These are phyloP conservation scores for Atkinsonella hypoxylon DNA, from an alignment of 2,329 filamentous ascomycete genomes.

Conservation along the genomic window DNA sequence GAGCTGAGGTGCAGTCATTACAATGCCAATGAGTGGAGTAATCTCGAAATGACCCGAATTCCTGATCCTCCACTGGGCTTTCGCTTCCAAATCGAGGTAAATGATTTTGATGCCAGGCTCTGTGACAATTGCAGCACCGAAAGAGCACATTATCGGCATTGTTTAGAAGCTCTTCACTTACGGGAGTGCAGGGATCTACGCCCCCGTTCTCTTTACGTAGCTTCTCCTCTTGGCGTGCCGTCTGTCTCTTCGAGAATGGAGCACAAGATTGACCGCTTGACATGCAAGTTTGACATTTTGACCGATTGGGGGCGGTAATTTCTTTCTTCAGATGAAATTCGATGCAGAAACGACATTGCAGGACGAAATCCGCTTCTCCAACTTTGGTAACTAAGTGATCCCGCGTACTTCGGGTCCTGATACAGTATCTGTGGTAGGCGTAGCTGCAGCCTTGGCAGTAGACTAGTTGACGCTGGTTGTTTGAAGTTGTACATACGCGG, in stretches of 20 bases:
- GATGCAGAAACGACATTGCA: slow-evolving; percentile 84
- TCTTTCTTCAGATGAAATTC: slow-evolving; percentile 59
- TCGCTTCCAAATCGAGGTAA: slow-evolving; percentile 40
- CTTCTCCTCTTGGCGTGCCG: slow-evolving; percentile 71
- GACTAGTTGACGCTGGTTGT: slow-evolving; percentile 54
- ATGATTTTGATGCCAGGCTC: slow-evolving; percentile 77
- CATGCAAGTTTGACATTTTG: slow-evolving; percentile 60
- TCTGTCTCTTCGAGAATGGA: slow-evolving; percentile 62
- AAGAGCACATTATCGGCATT: slow-evolving; percentile 69
- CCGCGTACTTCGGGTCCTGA: slow-evolving; percentile 59
- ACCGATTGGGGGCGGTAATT: slow-evolving; percentile 52
- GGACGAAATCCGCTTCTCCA: slow-evolving; percentile 60
- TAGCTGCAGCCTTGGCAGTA: slow-evolving; percentile 85
- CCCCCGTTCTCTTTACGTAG: slow-evolving; percentile 68
- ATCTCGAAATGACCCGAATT: slow-evolving; percentile 49
- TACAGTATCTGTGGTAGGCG: slow-evolving; percentile 71
- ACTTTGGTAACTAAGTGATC: slow-evolving; percentile 91
- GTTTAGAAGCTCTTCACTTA: slow-evolving; percentile 56
- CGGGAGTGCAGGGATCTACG: slow-evolving; percentile 58
- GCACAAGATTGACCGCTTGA: slow-evolving; percentile 54
- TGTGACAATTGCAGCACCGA: slow-evolving; percentile 64
- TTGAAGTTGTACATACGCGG: slow-evolving; percentile 48
- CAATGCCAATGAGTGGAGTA: slow-evolving; percentile 71
- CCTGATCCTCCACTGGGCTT: slow-evolving; percentile 21
- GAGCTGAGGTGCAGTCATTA: slow-evolving; percentile 56